phyloP scores from a whole-genome alignment of 225 moss, liverwort and hornwort genomes.

The Takakia lepidozioides region DNA sequence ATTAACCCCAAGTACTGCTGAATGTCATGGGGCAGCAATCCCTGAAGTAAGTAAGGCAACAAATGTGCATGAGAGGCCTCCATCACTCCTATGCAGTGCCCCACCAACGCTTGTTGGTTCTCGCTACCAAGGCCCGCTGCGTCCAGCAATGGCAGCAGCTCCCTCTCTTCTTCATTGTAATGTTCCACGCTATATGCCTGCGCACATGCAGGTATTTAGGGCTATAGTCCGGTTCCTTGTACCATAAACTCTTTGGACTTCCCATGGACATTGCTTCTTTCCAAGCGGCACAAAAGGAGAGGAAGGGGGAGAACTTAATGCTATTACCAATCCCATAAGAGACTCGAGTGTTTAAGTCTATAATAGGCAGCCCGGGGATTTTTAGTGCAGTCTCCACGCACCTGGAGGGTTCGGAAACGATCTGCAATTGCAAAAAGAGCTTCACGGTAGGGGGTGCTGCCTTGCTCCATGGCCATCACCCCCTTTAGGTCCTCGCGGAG shows the following conservation, averaged over 20 bases:
- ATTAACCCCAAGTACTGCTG: constrained; percentile 46
- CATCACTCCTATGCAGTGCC: constrained; percentile 50
- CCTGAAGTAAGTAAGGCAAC: constrained; percentile 46
- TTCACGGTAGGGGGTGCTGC: background rate
- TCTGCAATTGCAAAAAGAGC: background rate
- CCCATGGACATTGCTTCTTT: no score
- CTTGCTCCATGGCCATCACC: background rate
- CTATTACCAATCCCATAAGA: no score
- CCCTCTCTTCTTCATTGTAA: constrained; percentile 59
- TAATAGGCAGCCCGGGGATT: no score
- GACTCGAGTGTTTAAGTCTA: no score
- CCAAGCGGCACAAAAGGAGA: no score
- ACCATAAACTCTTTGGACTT: no score
- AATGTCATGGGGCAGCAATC: constrained; percentile 40
- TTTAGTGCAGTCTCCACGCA: no score
- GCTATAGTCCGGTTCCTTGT: no score
- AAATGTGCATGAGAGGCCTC: constrained; percentile 49
- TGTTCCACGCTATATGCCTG: constrained; percentile 58
- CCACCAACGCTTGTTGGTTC: constrained; percentile 45
- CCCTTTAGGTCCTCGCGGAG: constrained; percentile 4
- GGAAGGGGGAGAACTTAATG: no score
- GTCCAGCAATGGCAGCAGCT: constrained; percentile 45
- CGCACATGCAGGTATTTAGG: background rate
- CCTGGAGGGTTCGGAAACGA: background rate
- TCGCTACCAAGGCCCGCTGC: constrained; percentile 48